phyloP scores from a whole-genome alignment of 306 rosid species.

The Prunus kanzakura region DNA sequence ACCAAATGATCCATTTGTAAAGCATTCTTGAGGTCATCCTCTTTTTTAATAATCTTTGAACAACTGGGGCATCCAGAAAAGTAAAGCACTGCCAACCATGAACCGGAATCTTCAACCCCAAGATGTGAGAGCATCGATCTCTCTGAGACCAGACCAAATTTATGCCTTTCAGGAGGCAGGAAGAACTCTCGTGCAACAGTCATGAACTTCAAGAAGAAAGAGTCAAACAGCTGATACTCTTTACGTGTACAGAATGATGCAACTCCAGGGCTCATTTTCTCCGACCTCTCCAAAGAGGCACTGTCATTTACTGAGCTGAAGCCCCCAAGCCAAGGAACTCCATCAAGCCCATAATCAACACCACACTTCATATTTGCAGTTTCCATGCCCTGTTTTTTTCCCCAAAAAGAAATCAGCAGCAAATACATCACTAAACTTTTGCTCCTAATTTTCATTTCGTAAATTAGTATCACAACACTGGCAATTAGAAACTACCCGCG shows the following conservation, averaged over 20 bases:
- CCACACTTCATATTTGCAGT: conserved; percentile 50
- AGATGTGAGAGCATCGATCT: conserved; percentile 75
- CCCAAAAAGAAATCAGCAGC: conserved; percentile 11
- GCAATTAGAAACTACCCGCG: conserved; percentile 66
- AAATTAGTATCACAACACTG: conserved; percentile 24
- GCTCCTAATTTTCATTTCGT: conserved; percentile 9
- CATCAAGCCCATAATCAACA: conserved; percentile 36
- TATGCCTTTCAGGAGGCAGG: conserved; percentile 64
- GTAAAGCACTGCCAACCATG: conserved; percentile 73
- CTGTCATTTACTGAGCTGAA: conserved; percentile 50
- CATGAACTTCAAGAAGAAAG: conserved; percentile 70
- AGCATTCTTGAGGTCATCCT: conserved; percentile 56
- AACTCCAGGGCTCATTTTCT: conserved; percentile 26
- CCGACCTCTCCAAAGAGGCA: conserved; percentile 30
- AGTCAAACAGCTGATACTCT: conserved; percentile 61
- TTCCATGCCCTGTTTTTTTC: conserved; percentile 38
- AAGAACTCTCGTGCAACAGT: conserved; percentile 61
- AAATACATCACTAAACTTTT: conserved; percentile 23
- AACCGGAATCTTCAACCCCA: conserved; percentile 61
- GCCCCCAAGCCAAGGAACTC: conserved; percentile 59
- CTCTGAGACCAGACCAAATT: conserved; percentile 69
- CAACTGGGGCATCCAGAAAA: conserved; percentile 68
- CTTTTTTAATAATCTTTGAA: conserved; percentile 63
- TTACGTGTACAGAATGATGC: conserved; percentile 48
- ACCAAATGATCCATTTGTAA: conserved; percentile 46